These are phyloP conservation scores for Diplodia seriata DNA, from an alignment of 2,329 filamentous ascomycete species.

Conservation along the genomic window DNA sequence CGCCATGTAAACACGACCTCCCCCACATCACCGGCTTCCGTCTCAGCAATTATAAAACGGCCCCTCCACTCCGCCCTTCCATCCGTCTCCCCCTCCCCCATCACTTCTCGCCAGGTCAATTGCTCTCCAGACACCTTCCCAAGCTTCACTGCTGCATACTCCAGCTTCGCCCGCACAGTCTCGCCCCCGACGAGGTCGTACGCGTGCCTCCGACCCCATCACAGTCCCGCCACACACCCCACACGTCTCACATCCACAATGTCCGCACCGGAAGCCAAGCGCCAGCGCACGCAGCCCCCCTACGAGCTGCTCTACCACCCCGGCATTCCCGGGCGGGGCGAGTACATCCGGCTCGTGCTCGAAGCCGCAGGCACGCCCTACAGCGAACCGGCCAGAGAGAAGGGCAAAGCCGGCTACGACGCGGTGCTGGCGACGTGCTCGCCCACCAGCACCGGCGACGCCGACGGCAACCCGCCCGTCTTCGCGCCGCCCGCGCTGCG, in stretches of 20 bases:
- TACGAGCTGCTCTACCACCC: constrained; percentile 78
- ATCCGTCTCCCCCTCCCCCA: not conserved
- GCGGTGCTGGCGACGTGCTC: constrained; percentile 58
- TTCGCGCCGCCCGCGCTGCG: constrained; percentile 72
- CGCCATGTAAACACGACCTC: not conserved
- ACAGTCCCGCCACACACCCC: constrained; percentile 9
- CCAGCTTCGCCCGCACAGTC: not conserved
- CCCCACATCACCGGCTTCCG: constrained; percentile 9
- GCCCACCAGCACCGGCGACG: constrained; percentile 57
- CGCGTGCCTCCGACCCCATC: not conserved
- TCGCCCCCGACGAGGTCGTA: not conserved
- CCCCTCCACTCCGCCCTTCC: not conserved
- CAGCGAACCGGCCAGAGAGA: constrained; percentile 63
- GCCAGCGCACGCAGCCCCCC: constrained; percentile 47
- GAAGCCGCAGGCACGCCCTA: constrained; percentile 72
- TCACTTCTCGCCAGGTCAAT: constrained; percentile 5
- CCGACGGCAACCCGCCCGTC: constrained; percentile 65
- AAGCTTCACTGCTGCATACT: constrained; percentile 1
- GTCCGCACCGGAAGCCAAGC: constrained; percentile 37
- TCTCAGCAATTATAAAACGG: not conserved
- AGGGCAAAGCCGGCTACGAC: constrained; percentile 57
- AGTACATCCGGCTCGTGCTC: constrained; percentile 74
- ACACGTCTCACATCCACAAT: constrained; percentile 29
- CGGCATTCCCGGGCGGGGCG: constrained; percentile 73
- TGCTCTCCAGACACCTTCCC: constrained; percentile 7